Conservation (phyloP, 345 rosid species). For the Geranium brycei region DNA sequence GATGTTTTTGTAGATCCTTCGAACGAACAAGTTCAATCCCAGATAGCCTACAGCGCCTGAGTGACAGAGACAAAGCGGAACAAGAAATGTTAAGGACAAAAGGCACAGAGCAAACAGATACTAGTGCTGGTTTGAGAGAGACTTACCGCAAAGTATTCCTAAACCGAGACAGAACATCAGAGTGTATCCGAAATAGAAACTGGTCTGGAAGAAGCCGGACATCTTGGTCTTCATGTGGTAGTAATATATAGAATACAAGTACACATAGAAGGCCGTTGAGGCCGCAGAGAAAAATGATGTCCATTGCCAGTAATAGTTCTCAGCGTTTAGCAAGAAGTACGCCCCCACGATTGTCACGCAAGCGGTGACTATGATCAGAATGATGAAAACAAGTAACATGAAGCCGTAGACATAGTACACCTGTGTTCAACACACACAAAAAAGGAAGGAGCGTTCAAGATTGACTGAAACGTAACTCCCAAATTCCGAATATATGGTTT, state of each 20-base stretch:
- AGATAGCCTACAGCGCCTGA: slow-evolving; percentile 87
- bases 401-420: slow-evolving; percentile 89
- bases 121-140: not conserved
- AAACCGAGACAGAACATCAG: slow-evolving; percentile 92
- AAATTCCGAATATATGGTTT: too few species aligned
- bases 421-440: slow-evolving; percentile 19
- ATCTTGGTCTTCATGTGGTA: slow-evolving; percentile 42
- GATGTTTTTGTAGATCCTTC: slow-evolving; percentile 94
- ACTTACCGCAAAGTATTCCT: slow-evolving; percentile 86
- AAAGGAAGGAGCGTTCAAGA: too few species aligned
- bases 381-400: slow-evolving; percentile 77
- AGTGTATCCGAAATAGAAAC: slow-evolving; percentile 93
- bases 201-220: slow-evolving; percentile 56
- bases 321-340: slow-evolving; percentile 22
- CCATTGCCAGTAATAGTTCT: slow-evolving; percentile 98
- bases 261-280: slow-evolving; percentile 81
- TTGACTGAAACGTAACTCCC: too few species aligned
- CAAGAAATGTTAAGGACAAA: not conserved
- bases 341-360: slow-evolving; percentile 21
- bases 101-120: not conserved
- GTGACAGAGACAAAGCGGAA: not conserved
- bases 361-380: slow-evolving; percentile 70
- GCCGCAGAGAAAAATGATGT: slow-evolving; percentile 91
- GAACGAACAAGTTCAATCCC: slow-evolving; percentile 78
- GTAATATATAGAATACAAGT: slow-evolving; percentile 76